A percentile compares a stretch with the other conserved stretches of the same genome.
Conservation (phyloP, 306 rosid genomes). For the Corylus heterophylla region DNA sequence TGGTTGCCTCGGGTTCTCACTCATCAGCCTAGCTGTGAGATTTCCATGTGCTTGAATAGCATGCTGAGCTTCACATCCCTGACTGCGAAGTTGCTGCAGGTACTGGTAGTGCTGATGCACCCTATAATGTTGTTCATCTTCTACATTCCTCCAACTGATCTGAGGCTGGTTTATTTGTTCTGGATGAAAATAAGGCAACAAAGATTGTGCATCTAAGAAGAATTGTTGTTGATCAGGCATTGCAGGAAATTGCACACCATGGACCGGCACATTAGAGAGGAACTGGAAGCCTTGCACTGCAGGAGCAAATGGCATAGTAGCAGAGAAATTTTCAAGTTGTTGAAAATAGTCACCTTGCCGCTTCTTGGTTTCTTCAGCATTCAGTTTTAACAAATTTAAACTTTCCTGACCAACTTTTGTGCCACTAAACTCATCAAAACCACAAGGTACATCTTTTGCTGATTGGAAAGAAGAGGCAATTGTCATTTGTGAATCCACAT, state of each 20-base stretch:
- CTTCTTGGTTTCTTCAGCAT: slow-evolving; percentile 34
- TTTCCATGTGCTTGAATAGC: slow-evolving; percentile 39
- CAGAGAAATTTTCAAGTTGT: slow-evolving; percentile 22
- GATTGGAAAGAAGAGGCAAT: slow-evolving; percentile 30
- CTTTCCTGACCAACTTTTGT: slow-evolving; percentile 33
- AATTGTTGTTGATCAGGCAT: slow-evolving; percentile 43
- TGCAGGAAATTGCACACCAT: slow-evolving; percentile 43
- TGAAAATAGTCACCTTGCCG: slow-evolving; percentile 19
- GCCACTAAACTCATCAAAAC: slow-evolving; percentile 26
- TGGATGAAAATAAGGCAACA: slow-evolving; percentile 29
- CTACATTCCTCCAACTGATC: slow-evolving; percentile 43
- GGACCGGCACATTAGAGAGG: slow-evolving; percentile 37
- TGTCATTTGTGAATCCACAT: slow-evolving; percentile 24
- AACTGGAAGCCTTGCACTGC: slow-evolving; percentile 31
- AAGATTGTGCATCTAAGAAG: slow-evolving; percentile 27
- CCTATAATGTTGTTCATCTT: slow-evolving; percentile 35
- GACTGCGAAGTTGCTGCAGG: slow-evolving; percentile 43
- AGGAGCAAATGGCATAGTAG: slow-evolving; percentile 28
- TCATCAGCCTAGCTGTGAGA: slow-evolving; percentile 14
- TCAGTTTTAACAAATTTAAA: slow-evolving; percentile 26
- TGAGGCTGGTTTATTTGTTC: slow-evolving; percentile 38
- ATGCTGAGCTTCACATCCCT: slow-evolving; percentile 37
- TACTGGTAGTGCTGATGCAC: slow-evolving; percentile 30
- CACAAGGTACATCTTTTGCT: slow-evolving; percentile 26
- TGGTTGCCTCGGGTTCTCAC: slow-evolving; percentile 30